phyloP scores from a whole-genome alignment of 202 grass and related monocot species.

The Carex arenaria region DNA sequence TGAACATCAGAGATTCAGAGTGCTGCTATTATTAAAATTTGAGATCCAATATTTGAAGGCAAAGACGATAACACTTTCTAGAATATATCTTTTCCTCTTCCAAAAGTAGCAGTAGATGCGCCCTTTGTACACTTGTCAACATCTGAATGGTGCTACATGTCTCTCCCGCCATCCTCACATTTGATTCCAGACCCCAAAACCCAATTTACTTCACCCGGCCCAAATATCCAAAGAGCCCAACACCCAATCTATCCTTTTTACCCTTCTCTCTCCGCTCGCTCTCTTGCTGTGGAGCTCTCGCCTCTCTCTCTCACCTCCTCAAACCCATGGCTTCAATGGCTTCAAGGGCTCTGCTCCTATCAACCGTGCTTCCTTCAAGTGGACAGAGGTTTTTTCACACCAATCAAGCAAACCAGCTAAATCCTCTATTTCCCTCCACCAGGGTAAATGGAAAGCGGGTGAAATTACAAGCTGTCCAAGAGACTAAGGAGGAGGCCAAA shows the following conservation, averaged over 20 bases:
- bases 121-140: neutral
- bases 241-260: slow-evolving; percentile 11
- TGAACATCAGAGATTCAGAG: no score
- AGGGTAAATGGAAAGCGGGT: neutral
- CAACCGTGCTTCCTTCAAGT: slow-evolving; percentile 24
- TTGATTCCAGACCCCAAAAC: slow-evolving; percentile 13
- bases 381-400: slow-evolving; percentile 2
- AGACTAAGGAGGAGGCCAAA: slow-evolving; percentile 31
- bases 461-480: slow-evolving; percentile 42
- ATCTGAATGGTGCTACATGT: slow-evolving; percentile 17
- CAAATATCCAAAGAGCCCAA: neutral
- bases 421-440: neutral
- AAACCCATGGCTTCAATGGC: slow-evolving; percentile 77
- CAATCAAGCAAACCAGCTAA: neutral
- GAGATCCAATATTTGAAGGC: no score
- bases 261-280: neutral
- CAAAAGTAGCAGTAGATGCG: neutral
- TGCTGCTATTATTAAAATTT: no score
- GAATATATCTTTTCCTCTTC: neutral
- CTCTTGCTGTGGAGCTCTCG: neutral
- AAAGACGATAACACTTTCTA: no score
- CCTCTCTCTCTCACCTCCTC: neutral
- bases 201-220: slow-evolving; percentile 2
- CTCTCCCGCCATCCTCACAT: slow-evolving; percentile 11
- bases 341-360: slow-evolving; percentile 38